phyloP scores from a whole-genome alignment of 257 asterid species.

The Parsonsia alboflavescens region DNA sequence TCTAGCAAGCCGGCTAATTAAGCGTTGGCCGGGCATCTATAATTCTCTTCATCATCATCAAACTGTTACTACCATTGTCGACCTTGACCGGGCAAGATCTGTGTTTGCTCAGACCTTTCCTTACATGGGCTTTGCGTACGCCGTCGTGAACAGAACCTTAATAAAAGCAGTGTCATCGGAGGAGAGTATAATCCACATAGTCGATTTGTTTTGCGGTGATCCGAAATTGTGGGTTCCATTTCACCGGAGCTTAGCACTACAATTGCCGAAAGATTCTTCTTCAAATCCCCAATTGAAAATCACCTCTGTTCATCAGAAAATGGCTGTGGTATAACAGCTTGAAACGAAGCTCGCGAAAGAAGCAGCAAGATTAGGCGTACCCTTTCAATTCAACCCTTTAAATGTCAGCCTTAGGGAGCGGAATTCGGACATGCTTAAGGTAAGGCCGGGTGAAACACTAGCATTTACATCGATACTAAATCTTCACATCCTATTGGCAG shows the following conservation, averaged over 20 bases:
- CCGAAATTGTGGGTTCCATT: constrained; percentile 45
- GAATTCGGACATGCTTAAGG: constrained; percentile 34
- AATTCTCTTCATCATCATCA: constrained; percentile 32
- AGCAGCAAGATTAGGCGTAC: constrained; percentile 32
- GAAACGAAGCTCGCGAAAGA: constrained; percentile 31
- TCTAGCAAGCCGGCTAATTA: constrained; percentile 41
- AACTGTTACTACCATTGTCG: constrained; percentile 8
- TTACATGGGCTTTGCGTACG: constrained; percentile 32
- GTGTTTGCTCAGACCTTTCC: constrained; percentile 29
- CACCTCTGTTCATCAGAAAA: constrained; percentile 30
- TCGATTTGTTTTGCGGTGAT: constrained; percentile 42
- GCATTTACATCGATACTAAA: constrained; percentile 38
- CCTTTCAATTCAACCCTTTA: constrained; percentile 32
- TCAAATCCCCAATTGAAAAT: constrained; percentile 26
- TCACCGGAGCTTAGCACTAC: constrained; percentile 27
- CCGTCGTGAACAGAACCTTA: constrained; percentile 29
- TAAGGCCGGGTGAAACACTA: constrained; percentile 34
- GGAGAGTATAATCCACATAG: constrained; percentile 32
- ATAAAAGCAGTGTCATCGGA: constrained; percentile 25
- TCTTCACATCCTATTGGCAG: constrained; percentile 42
- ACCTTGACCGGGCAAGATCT: constrained; percentile 25
- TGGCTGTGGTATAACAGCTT: constrained; percentile 28
- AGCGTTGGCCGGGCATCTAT: constrained; percentile 58
- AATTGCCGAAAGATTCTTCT: background rate
- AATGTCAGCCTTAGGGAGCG: constrained; percentile 27